Base-by-base conservation (phyloP, 805 yeast genomes). In the Zygoascus biomembranicola region DNA sequence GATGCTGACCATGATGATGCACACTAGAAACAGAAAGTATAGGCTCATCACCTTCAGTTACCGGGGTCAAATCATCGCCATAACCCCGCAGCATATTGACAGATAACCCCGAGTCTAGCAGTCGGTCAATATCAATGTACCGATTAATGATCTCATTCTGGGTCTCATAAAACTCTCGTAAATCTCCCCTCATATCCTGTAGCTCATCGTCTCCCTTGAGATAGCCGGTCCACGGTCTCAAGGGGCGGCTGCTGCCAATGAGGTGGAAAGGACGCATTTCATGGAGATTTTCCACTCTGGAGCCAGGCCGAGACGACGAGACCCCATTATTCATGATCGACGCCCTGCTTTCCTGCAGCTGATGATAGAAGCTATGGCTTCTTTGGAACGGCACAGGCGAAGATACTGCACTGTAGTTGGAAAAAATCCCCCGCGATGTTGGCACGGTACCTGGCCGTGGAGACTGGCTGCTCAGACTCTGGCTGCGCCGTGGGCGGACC, bases 31-130 rank as follows among this genome's bases (percentile, higher is more conserved):
- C 16, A 14, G 31, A 6, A 11, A 14, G 23, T 2, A 62, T 20
- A 5, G 16, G 13, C 39, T 8, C 39, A n/a, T 46, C 26, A 8
- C 14, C 44, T 9, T 41, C 48, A 13, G 57, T 54, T 6, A 62
- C 61, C 56, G 62, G 57, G 52, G 67, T 41, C 26, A 59, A 57
- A 49, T 71, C 74, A 32, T 70, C 73, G 2, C 78, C 80, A 60
- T 86, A 85, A 50, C 77, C 80, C 47, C 78, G 73, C 50, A 87
- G 73, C 82, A 86, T 82, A 45, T 77, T 72, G 55, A 76, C 74
- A 58, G 82, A 86, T 54, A 86, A 75, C 1, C 90, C 90, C 3
- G 87, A 78, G 62, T 85, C 94, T 47, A 86, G 71, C 50, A 85
- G 70, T 50, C 73, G 70, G 63, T 86, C 95, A 26, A 86, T 79